Evolutionary conservation across 139 green algal genomes (phyloP).

Genomic region (Picochlorum sp.): DNA sequence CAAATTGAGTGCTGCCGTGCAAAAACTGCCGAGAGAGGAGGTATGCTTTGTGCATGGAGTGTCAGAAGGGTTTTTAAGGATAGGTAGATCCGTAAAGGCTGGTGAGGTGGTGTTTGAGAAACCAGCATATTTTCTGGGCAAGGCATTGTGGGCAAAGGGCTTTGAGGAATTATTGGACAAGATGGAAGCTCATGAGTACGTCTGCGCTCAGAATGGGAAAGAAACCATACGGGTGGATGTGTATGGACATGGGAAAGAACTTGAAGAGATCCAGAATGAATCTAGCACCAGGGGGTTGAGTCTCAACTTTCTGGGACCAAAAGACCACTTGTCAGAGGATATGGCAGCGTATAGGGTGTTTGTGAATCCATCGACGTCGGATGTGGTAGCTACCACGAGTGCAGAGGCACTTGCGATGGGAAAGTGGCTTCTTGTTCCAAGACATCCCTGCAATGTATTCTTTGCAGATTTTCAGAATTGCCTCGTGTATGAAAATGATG

Average conservation of each 20-base stretch:
- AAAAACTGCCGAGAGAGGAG: conserved; percentile 66
- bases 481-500: conserved; percentile 63
- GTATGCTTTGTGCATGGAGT: conserved; percentile 90
- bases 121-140: conserved; percentile 80
- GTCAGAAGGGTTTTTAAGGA: conserved; percentile 63
- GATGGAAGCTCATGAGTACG: conserved; percentile 42
- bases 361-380: conserved; percentile 80
- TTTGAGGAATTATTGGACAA: conserved; percentile 64
- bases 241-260: conserved; percentile 74
- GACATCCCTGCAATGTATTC: conserved; percentile 87
- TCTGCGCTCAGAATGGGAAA: conserved; percentile 24
- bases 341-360: conserved; percentile 64
- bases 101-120: conserved; percentile 21
- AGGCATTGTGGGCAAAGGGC: conserved; percentile 83
- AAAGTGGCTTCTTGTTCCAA: conserved; percentile 81
- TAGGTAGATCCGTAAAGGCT: conserved; percentile 25
- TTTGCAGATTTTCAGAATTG: conserved; percentile 80
- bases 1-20: conserved; percentile 89
- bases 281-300: conserved; percentile 17
- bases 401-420: conserved; percentile 95
- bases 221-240: conserved; percentile 51
- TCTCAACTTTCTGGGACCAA: conserved; percentile 41
- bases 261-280: conserved; percentile 35
- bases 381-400: conserved; percentile 91
- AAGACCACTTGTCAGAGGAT: conserved; percentile 43